Percentiles rank a stretch among this genome's conserved stretches.
Evolutionary conservation across 1,284 basidiomycete species (phyloP).

Genomic region (Tremellales sp.): DNA sequence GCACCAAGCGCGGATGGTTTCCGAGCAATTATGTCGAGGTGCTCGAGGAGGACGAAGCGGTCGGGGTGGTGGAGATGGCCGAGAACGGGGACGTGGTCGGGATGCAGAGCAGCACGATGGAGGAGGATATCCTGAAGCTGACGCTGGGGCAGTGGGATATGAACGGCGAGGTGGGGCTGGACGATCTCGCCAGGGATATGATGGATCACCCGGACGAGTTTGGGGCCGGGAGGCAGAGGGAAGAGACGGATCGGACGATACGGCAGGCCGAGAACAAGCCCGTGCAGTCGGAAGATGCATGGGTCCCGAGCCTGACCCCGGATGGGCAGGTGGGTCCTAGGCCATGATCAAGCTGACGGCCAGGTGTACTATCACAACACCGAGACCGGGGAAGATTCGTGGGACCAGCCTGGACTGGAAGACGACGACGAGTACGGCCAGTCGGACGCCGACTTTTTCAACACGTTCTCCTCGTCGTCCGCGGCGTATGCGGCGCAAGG

Average conservation of each 20-base stretch:
- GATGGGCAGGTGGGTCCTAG: constrained; percentile 47
- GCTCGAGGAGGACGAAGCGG: constrained; percentile 74
- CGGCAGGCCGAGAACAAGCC: not conserved
- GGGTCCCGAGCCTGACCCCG: constrained; percentile 48
- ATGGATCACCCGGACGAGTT: constrained; percentile 25
- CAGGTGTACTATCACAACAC: constrained; percentile 94
- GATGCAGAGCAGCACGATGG: constrained; percentile 22
- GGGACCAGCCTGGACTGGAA: constrained; percentile 67
- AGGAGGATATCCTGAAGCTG: constrained; percentile 7
- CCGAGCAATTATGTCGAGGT: constrained; percentile 89
- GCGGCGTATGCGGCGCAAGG: not conserved
- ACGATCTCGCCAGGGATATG: constrained; percentile 38
- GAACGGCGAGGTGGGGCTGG: no score
- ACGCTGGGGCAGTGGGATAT: no score
- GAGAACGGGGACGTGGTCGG: constrained; percentile 11
- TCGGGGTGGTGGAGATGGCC: constrained; percentile 61
- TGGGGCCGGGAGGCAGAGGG: not conserved
- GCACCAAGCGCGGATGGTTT: constrained; percentile 91
- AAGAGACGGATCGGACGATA: constrained; percentile 1
- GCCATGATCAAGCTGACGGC: constrained; percentile 1
- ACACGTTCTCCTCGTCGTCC: constrained; percentile 1
- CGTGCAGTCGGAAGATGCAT: constrained; percentile 35
- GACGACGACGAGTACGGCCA: constrained; percentile 53
- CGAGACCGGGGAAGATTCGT: constrained; percentile 77
- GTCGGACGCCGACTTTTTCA: constrained; percentile 14